These are phyloP conservation scores for Westerdykella ornata DNA, from an alignment of 2,329 filamentous ascomycete genomes.

Conservation along the genomic window DNA sequence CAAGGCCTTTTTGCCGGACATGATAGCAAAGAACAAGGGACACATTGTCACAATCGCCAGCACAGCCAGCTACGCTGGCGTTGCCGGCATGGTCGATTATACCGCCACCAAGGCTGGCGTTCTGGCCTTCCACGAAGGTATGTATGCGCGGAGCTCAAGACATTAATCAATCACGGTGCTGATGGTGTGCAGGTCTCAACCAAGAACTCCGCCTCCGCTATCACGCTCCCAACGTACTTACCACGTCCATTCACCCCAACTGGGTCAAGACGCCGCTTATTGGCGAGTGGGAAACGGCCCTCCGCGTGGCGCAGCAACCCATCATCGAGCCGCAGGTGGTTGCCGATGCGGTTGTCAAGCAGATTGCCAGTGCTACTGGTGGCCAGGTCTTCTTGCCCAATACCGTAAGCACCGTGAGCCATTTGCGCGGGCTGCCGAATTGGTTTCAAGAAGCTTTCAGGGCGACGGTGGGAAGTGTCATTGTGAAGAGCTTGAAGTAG, in stretches of 20 bases:
- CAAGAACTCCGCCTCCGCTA: slow-evolving; percentile 38
- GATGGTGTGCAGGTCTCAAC: slow-evolving; percentile 25
- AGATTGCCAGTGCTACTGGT: slow-evolving; percentile 36
- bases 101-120: slow-evolving; percentile 48
- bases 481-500: slow-evolving; percentile 4
- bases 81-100: slow-evolving; percentile 49
- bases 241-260: slow-evolving; percentile 40
- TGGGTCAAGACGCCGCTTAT: slow-evolving; percentile 40
- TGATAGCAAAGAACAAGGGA: slow-evolving; percentile 39
- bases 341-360: slow-evolving; percentile 37
- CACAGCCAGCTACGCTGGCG: slow-evolving; percentile 45
- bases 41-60: slow-evolving; percentile 53
- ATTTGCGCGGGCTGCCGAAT: slow-evolving; percentile 41
- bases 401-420: slow-evolving; percentile 14
- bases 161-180: slow-evolving; percentile 4
- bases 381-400: slow-evolving; percentile 39
- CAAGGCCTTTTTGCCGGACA: slow-evolving; percentile 33
- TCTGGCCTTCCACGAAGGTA: slow-evolving; percentile 49
- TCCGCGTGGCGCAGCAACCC: slow-evolving; percentile 24
- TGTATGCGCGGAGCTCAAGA: slow-evolving; percentile 16
- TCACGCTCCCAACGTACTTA: slow-evolving; percentile 38
- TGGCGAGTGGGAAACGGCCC: slow-evolving; percentile 21
- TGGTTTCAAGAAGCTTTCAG: slow-evolving; percentile 43
- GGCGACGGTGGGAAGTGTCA: slow-evolving; percentile 12
- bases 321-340: slow-evolving; percentile 38